These are phyloP conservation scores for Chimonanthus salicifolius DNA, from an alignment of 164 flowering plant genomes.

Conservation along the genomic window DNA sequence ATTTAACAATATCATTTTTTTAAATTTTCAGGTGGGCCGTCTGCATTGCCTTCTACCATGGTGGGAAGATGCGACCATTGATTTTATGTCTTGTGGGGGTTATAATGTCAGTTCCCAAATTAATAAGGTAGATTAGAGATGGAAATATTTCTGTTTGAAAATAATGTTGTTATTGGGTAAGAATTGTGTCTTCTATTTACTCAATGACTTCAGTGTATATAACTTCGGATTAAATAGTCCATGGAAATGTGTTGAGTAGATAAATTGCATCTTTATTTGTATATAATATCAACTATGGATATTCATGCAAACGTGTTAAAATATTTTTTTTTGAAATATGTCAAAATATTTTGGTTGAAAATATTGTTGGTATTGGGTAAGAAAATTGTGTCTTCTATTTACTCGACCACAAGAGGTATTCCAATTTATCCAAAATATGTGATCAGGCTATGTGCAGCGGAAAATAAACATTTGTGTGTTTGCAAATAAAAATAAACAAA, in stretches of 20 bases:
- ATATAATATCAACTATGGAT: no score
- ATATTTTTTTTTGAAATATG: no score
- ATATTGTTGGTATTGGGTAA: not conserved
- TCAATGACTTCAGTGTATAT: not conserved
- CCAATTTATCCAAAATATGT: no score
- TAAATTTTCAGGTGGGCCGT: constrained; percentile 51
- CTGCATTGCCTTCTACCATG: constrained; percentile 88
- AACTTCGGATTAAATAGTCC: not conserved
- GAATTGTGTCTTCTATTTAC: not conserved
- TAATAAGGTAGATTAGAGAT: constrained; percentile 38
- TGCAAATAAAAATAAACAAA: no score
- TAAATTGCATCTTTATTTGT: no score
- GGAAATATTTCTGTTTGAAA: not conserved
- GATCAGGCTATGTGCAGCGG: no score
- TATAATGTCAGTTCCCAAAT: constrained; percentile 58
- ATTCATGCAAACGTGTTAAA: no score
- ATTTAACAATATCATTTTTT: not conserved
- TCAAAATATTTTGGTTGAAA: not conserved
- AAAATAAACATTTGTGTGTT: no score
- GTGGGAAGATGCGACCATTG: constrained; percentile 90
- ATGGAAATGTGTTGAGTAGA: not conserved
- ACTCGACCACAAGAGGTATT: not conserved
- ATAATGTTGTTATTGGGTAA: not conserved
- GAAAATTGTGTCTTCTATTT: not conserved
- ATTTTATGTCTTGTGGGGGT: constrained; percentile 88